Base-by-base conservation (phyloP, 192 early-diverging fungal species). In the Coemansia sp. region DNA sequence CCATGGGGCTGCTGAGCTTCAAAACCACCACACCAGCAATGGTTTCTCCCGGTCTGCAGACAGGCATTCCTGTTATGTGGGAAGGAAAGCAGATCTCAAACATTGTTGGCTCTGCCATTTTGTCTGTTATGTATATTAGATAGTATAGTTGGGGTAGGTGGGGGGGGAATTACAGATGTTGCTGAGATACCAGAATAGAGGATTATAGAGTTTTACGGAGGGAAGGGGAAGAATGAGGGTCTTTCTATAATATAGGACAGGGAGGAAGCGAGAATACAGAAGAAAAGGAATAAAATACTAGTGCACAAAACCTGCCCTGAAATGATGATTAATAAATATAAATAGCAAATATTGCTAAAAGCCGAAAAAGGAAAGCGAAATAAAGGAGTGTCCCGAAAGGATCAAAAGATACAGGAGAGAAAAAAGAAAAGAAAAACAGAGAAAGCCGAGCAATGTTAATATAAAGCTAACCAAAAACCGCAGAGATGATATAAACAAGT, bases 21-120 rank as follows among this genome's bases (percentile, higher is more conserved):
- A 83, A 72, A 37, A 83, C 81, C 19, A 83, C 81, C 12, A 74
- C 73, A 1, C 81, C 81, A 3, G 81, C 81, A 22, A 83, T 69
- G 17, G 81, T 78, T 69, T 77, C 68, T 8, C 81, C 81, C 16
- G 81, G 81, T 40, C 76, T 72, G 42, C 81, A 83, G 7, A 76
- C 67, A 0, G 81, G 81, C n/a, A 68, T 62, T 17, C 76, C 71
- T 7, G 81, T 72, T 58, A 83, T 75, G 62, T 83, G 81, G 46
- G 81, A 71, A 7, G 81, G 81, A 61, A 83, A 83, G 69, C 81
- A 83, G 14, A 83, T 83, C 53, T 83, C 81, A 57, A 83, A 83
- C 22, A 82, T 43, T 25, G 65, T 62, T 20, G 79, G 79, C 44
- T 82, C 79, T 7, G 79, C 46, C 79, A 82, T 82, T 48, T 22